Evolutionary conservation across 2,329 filamentous ascomycete genomes (phyloP).

Genomic region (Alternaria longipes): DNA sequence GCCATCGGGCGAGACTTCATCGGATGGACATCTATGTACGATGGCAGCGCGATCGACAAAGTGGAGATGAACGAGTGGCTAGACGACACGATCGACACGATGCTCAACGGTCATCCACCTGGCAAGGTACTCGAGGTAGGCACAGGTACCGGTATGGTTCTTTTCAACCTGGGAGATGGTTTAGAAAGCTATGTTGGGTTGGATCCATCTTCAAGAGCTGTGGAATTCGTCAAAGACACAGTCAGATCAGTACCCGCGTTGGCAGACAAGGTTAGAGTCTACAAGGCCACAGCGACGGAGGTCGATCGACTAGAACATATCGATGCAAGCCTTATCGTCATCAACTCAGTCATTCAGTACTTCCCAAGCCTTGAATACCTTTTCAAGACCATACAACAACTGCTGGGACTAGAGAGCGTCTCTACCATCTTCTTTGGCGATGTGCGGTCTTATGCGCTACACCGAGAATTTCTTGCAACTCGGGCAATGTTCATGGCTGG

Average conservation of each 20-base stretch:
- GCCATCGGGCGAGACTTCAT: not conserved
- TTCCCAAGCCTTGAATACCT: slow-evolving; percentile 24
- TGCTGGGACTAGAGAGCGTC: not conserved
- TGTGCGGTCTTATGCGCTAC: slow-evolving; percentile 12
- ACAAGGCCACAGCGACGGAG: not conserved
- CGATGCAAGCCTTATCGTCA: not conserved
- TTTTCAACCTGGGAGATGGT: slow-evolving; percentile 16
- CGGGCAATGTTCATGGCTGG: slow-evolving; percentile 8
- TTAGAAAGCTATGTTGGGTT: slow-evolving; percentile 14
- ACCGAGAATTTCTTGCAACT: slow-evolving; percentile 10
- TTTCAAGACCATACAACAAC: not conserved
- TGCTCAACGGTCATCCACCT: not conserved
- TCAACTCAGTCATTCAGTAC: slow-evolving; percentile 22
- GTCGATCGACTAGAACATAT: not conserved
- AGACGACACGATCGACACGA: slow-evolving; percentile 15
- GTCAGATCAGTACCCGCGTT: slow-evolving; percentile 13
- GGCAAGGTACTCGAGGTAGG: slow-evolving; percentile 17
- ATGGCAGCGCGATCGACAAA: not conserved
- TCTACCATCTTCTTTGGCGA: slow-evolving; percentile 15
- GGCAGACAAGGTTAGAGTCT: slow-evolving; percentile 1
- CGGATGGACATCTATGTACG: not conserved
- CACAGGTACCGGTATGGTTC: slow-evolving; percentile 19
- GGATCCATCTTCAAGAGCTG: slow-evolving; percentile 9
- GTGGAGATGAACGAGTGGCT: slow-evolving; percentile 9
- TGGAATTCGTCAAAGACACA: slow-evolving; percentile 7